Evolutionary conservation across 176 grass and related monocot species (phyloP).

Genomic region (Ensete glaucum): DNA sequence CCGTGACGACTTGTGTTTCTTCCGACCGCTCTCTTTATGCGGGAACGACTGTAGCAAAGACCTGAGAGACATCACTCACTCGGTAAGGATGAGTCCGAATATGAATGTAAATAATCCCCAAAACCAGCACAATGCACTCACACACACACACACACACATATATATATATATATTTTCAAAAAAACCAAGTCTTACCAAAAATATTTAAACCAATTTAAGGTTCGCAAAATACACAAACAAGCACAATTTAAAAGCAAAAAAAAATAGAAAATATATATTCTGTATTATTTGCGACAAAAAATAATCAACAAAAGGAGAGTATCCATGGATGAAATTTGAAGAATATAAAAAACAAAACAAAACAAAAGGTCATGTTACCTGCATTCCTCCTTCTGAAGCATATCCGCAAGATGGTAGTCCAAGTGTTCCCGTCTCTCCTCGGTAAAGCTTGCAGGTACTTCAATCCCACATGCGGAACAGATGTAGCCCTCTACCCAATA

Average conservation of each 20-base stretch:
- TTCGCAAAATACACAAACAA: too few relatives aligned
- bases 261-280: too few relatives aligned
- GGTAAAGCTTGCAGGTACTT: conserved; percentile 61
- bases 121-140: not conserved
- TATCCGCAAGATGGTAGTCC: conserved; percentile 72
- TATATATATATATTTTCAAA: too few relatives aligned
- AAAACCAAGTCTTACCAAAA: too few relatives aligned
- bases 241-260: too few relatives aligned
- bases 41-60: conserved; percentile 19
- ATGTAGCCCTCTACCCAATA: conserved; percentile 70
- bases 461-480: conserved; percentile 72
- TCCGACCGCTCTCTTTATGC: conserved; percentile 31
- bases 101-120: not conserved
- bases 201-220: too few relatives aligned
- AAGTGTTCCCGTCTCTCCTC: conserved; percentile 84
- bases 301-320: too few relatives aligned
- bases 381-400: conserved; percentile 54
- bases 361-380: conserved; percentile 24
- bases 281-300: too few relatives aligned
- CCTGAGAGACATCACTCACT: conserved; percentile 27
- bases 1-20: conserved; percentile 47
- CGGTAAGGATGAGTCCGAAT: not conserved
- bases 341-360: too few relatives aligned
- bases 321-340: too few relatives aligned
- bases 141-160: too few relatives aligned